These are phyloP conservation scores for Glycine soja DNA, from an alignment of 306 rosid genomes.

Conservation along the genomic window DNA sequence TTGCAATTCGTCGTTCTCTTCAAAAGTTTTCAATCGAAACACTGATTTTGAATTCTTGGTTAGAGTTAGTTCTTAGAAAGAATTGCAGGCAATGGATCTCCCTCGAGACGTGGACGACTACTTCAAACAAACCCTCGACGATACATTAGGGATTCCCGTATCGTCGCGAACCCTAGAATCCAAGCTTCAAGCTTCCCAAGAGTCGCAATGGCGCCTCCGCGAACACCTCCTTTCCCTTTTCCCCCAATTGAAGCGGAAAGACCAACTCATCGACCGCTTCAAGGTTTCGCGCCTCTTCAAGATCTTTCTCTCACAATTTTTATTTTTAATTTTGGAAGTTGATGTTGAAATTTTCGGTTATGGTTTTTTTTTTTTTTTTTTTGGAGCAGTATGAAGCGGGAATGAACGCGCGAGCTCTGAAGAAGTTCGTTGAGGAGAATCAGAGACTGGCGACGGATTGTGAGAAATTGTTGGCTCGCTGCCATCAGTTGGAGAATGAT, in stretches of 20 bases:
- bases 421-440: slow-evolving; percentile 88
- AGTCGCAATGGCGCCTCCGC: slow-evolving; percentile 63
- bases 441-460: slow-evolving; percentile 75
- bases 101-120: slow-evolving; percentile 61
- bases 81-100: slow-evolving; percentile 61
- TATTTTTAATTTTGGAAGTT: background rate
- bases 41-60: slow-evolving; percentile 16
- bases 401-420: slow-evolving; percentile 85
- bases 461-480: slow-evolving; percentile 55
- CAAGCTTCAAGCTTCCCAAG: slow-evolving; percentile 74
- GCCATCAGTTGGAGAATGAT: slow-evolving; percentile 75
- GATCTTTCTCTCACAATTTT: background rate
- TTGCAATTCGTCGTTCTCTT: background rate
- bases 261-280: slow-evolving; percentile 58
- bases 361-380: background rate
- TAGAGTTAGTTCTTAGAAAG: background rate
- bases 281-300: slow-evolving; percentile 56
- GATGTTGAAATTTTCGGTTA: background rate
- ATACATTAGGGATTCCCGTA: slow-evolving; percentile 65
- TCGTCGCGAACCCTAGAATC: slow-evolving; percentile 58
- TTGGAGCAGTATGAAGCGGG: slow-evolving; percentile 66
- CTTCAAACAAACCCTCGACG: slow-evolving; percentile 70
- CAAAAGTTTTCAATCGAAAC: background rate
- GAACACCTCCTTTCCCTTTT: slow-evolving; percentile 53
- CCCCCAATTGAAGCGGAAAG: slow-evolving; percentile 71